phyloP scores from a whole-genome alignment of 257 asterid species.

The Salvia hispanica region DNA sequence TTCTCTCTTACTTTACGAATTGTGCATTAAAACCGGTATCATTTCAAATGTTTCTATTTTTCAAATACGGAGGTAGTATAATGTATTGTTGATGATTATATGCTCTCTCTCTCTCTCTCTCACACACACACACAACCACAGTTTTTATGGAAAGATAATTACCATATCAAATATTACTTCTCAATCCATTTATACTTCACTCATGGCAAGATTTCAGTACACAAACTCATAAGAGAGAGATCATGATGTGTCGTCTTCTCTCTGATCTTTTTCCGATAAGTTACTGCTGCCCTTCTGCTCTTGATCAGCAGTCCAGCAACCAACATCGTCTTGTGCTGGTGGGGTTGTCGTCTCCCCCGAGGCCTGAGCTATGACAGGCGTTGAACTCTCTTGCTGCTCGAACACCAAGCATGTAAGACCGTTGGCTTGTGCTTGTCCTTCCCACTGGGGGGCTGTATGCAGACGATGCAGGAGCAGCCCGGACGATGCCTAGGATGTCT shows the following conservation, averaged over 20 bases:
- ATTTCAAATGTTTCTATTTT: too few species aligned
- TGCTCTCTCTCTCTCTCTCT: not conserved
- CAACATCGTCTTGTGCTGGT: constrained; percentile 39
- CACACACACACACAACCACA: not conserved
- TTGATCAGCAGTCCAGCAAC: constrained; percentile 33
- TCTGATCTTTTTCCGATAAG: constrained; percentile 38
- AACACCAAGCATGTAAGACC: constrained; percentile 79
- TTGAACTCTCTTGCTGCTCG: constrained; percentile 54
- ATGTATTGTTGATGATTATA: constrained; percentile 27
- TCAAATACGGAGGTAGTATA: too few species aligned
- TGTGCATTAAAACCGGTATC: too few species aligned
- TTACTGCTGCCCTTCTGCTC: constrained; percentile 50
- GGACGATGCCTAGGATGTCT: constrained; percentile 97
- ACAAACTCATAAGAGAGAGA: constrained; percentile 4
- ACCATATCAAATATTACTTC: constrained; percentile 2
- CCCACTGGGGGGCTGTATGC: constrained; percentile 99
- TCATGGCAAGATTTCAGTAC: constrained; percentile 6
- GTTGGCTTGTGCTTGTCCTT: constrained; percentile 95
- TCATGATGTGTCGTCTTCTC: constrained; percentile 39
- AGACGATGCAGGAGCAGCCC: constrained; percentile 98
- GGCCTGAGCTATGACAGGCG: constrained; percentile 33
- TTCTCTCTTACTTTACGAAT: too few species aligned
- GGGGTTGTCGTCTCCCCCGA: constrained; percentile 40
- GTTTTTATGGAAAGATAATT: not conserved
- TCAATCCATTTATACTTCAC: not conserved